These are phyloP conservation scores for Davidsoniella australis DNA, from an alignment of 2,329 filamentous ascomycete species.

Conservation along the genomic window DNA sequence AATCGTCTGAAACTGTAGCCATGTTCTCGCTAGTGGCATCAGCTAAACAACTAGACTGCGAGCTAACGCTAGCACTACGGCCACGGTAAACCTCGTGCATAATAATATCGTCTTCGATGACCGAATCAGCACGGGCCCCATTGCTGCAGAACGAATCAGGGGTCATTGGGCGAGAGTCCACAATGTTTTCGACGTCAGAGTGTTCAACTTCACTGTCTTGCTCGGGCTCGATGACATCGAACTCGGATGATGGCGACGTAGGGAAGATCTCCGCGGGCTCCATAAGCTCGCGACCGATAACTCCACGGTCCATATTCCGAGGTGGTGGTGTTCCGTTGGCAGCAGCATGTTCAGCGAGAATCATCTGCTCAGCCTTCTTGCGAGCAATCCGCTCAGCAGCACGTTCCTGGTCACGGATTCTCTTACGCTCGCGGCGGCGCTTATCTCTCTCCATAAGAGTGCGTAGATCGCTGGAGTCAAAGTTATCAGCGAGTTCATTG, in stretches of 20 bases:
- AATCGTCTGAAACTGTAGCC: no score
- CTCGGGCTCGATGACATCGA: neutral
- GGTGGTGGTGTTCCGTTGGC: neutral
- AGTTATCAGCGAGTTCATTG: constrained; percentile 61
- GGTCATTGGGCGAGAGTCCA: constrained; percentile 3
- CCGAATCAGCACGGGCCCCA: neutral
- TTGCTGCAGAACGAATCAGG: constrained; percentile 1
- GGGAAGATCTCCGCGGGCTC: constrained; percentile 8
- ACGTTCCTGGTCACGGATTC: constrained; percentile 47
- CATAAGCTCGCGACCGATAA: constrained; percentile 13
- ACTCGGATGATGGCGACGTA: neutral
- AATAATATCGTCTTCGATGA: neutral
- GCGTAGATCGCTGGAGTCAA: constrained; percentile 69
- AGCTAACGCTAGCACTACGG: neutral
- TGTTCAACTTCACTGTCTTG: neutral
- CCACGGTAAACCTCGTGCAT: neutral
- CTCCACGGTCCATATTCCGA: constrained; percentile 12
- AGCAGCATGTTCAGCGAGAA: constrained; percentile 1
- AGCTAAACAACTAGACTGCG: neutral
- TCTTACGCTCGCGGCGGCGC: constrained; percentile 61
- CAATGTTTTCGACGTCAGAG: neutral
- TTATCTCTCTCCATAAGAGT: constrained; percentile 83
- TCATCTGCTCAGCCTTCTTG: constrained; percentile 9
- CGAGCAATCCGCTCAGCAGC: constrained; percentile 29
- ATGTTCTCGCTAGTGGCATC: neutral